These are phyloP conservation scores for Ganoderma boninense DNA, from an alignment of 1,284 basidiomycete species.

Conservation along the genomic window DNA sequence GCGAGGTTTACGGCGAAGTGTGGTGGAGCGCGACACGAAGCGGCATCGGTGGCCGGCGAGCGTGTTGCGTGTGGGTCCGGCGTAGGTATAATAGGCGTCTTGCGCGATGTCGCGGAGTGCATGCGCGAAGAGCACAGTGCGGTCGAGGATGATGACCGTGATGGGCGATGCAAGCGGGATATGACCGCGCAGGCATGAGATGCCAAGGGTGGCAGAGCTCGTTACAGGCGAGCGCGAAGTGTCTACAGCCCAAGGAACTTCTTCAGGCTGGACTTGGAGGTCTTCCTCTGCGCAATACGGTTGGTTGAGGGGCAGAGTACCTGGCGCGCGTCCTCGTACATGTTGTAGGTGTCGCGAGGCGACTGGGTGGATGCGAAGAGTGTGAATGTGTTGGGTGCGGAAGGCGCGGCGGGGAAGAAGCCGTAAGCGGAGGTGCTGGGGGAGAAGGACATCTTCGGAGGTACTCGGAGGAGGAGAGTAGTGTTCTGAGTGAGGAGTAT, in stretches of 20 bases:
- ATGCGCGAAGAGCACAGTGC: not conserved
- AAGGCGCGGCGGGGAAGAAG: conserved; percentile 22
- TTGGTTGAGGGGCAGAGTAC: conserved; percentile 15
- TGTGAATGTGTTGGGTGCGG: conserved; percentile 33
- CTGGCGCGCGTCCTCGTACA: conserved; percentile 13
- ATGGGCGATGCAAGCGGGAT: not conserved
- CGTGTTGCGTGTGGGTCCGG: not conserved
- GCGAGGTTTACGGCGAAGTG: not conserved
- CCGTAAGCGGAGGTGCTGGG: not conserved
- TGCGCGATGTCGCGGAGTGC: not conserved
- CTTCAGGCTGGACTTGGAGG: conserved; percentile 33
- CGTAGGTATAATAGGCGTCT: not conserved
- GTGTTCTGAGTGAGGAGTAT: not conserved
- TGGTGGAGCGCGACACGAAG: not conserved
- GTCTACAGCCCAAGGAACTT: conserved; percentile 34
- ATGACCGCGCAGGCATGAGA: not conserved
- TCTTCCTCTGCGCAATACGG: conserved; percentile 8
- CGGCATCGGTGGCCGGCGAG: not conserved
- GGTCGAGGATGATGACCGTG: not conserved
- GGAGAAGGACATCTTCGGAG: not conserved
- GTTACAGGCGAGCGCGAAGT: not conserved
- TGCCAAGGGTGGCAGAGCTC: not conserved
- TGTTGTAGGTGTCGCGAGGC: conserved; percentile 29
- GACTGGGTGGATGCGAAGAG: conserved; percentile 36
- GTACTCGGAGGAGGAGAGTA: not conserved